Evolutionary conservation across 345 rosid genomes (phyloP).

Genomic region (Xanthoceras sorbifolium): DNA sequence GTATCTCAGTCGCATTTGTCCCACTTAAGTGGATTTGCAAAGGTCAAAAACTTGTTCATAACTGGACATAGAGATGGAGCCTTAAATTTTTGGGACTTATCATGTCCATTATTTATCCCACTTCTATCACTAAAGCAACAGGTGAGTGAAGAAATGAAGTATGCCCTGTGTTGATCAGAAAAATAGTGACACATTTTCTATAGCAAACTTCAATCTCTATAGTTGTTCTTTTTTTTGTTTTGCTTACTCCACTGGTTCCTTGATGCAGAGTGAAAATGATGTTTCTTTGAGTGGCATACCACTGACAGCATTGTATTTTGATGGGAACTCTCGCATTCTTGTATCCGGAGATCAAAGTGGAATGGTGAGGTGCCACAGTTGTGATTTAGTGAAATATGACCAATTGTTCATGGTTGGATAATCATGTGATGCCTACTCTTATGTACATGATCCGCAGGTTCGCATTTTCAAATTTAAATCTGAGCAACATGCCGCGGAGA

Average conservation of each 20-base stretch:
- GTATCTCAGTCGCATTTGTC: slow-evolving; percentile 35
- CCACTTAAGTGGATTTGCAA: slow-evolving; percentile 65
- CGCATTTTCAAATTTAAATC: slow-evolving; percentile 72
- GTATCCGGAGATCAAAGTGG: slow-evolving; percentile 83
- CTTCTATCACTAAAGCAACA: slow-evolving; percentile 69
- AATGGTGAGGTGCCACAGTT: slow-evolving; percentile 43
- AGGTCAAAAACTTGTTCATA: slow-evolving; percentile 73
- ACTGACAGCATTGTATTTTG: slow-evolving; percentile 65
- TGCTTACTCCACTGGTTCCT: neutral
- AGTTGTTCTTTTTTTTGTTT: neutral
- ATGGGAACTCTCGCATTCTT: slow-evolving; percentile 55
- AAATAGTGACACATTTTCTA: neutral
- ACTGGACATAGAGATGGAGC: slow-evolving; percentile 89
- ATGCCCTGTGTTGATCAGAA: no score
- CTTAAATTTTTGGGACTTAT: slow-evolving; percentile 78
- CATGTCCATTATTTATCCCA: slow-evolving; percentile 67
- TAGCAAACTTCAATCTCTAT: neutral
- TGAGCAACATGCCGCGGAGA: slow-evolving; percentile 69
- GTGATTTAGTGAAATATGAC: slow-evolving; percentile 10
- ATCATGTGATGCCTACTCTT: slow-evolving; percentile 4
- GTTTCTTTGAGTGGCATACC: slow-evolving; percentile 60
- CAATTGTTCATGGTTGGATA: neutral
- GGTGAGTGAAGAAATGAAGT: no score
- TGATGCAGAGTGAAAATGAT: slow-evolving; percentile 72
- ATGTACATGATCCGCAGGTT: slow-evolving; percentile 47